Evolutionary conservation across 495 filamentous ascomycete genomes (phyloP).

Genomic region (Geopyxis carbonaria): DNA sequence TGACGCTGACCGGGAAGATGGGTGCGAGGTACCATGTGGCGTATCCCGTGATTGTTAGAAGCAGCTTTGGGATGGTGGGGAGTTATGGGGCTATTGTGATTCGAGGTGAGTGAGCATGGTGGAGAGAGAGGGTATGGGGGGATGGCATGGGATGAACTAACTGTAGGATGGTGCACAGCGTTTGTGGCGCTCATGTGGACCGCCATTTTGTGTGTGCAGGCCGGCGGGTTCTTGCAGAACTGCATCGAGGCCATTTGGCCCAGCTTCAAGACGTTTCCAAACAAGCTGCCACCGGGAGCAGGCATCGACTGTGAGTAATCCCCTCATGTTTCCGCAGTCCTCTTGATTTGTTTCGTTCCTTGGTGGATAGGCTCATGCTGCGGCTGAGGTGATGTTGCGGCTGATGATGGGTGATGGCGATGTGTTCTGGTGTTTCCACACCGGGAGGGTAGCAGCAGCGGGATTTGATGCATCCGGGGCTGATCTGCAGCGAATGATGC

Average conservation of each 20-base stretch:
- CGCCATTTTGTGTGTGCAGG: slow-evolving; percentile 33
- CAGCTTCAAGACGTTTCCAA: slow-evolving; percentile 38
- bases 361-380: no score
- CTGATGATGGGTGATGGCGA: no score
- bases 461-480: no score
- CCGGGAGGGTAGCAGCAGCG: no score
- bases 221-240: slow-evolving; percentile 30
- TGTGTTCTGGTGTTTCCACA: no score
- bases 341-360: not conserved
- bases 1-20: slow-evolving; percentile 32
- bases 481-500: no score
- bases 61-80: slow-evolving; percentile 48
- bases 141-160: no score
- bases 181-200: slow-evolving; percentile 37
- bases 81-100: slow-evolving; percentile 34
- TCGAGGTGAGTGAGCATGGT: slow-evolving; percentile 17
- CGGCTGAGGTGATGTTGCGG: no score
- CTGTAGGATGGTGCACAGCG: slow-evolving; percentile 26
- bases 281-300: slow-evolving; percentile 30
- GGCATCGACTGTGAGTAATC: slow-evolving; percentile 29
- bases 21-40: slow-evolving; percentile 51
- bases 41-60: slow-evolving; percentile 44
- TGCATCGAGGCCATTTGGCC: slow-evolving; percentile 45
- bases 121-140: no score
- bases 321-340: not conserved